Conservation (phyloP, 495 filamentous ascomycete species). For the Neurospora sp. region DNA sequence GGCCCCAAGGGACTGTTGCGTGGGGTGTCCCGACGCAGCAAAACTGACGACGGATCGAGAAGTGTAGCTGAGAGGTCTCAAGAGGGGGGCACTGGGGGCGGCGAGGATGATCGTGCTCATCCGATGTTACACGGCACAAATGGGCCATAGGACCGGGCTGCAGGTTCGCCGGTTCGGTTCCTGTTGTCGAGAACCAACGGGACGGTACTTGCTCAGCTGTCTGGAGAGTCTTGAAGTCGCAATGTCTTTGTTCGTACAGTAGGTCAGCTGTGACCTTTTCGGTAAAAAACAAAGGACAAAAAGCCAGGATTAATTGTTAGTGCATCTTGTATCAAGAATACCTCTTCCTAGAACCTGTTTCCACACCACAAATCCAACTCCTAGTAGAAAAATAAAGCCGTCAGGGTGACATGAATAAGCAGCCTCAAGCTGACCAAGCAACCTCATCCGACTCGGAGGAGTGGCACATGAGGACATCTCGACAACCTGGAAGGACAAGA, state of each 20-base stretch:
- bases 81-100: no score
- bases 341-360: background rate
- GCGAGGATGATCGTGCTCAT: no score
- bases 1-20: background rate
- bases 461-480: background rate
- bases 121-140: no score
- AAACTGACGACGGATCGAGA: background rate
- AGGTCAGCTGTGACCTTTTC: background rate
- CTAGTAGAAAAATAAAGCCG: background rate
- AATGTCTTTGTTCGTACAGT: background rate
- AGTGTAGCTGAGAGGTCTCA: background rate
- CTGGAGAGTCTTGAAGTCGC: background rate
- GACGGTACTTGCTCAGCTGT: background rate
- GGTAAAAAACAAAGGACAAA: background rate
- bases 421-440: background rate
- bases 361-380: background rate
- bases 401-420: background rate
- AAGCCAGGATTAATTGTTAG: background rate
- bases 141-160: background rate
- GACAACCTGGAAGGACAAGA: background rate
- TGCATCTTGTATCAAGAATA: background rate
- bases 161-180: background rate
- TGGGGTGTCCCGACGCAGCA: background rate
- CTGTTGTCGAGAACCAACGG: background rate
- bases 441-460: background rate